Conservation (phyloP, 495 filamentous ascomycete species). For the Hyaloscypha hepaticicola region DNA sequence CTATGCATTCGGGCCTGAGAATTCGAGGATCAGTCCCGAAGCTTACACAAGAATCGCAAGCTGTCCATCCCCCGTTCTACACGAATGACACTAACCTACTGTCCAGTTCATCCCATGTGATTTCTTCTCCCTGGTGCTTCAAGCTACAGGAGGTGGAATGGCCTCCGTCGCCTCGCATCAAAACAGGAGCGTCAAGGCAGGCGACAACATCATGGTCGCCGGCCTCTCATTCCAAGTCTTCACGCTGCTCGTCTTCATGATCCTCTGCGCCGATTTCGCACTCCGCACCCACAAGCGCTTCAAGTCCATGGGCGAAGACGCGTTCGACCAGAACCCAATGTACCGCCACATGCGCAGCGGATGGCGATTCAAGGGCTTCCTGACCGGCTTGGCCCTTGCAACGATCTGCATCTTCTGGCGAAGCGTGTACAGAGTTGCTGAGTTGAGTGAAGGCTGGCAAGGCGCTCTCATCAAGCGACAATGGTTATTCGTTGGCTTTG, state of each 20-base stretch:
- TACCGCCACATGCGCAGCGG: slow-evolving; percentile 14
- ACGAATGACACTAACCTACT: not conserved
- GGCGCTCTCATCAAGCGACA: slow-evolving; percentile 48
- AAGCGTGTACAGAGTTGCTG: slow-evolving; percentile 38
- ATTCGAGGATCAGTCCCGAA: slow-evolving; percentile 59
- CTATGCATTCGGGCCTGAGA: slow-evolving; percentile 54
- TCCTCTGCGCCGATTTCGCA: slow-evolving; percentile 42
- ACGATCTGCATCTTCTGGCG: slow-evolving; percentile 40
- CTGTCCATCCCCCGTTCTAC: not conserved
- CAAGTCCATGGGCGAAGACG: slow-evolving; percentile 20
- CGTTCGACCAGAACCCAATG: slow-evolving; percentile 26
- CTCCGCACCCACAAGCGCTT: slow-evolving; percentile 16
- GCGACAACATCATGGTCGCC: slow-evolving; percentile 66
- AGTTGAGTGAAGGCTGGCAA: slow-evolving; percentile 38
- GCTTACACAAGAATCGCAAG: slow-evolving; percentile 41
- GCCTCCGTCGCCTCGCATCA: slow-evolving; percentile 45
- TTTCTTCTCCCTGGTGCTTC: slow-evolving; percentile 59
- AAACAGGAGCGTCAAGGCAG: slow-evolving; percentile 32
- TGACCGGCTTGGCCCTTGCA: slow-evolving; percentile 23
- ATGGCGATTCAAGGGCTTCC: slow-evolving; percentile 26
- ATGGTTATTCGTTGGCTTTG: slow-evolving; percentile 55
- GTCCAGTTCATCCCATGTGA: slow-evolving; percentile 61
- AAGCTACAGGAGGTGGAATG: slow-evolving; percentile 62
- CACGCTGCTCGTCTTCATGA: slow-evolving; percentile 48
- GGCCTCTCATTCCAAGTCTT: slow-evolving; percentile 59